These are phyloP conservation scores for Linnemannia hyalina DNA, from an alignment of 192 early-diverging fungal genomes.

Conservation along the genomic window DNA sequence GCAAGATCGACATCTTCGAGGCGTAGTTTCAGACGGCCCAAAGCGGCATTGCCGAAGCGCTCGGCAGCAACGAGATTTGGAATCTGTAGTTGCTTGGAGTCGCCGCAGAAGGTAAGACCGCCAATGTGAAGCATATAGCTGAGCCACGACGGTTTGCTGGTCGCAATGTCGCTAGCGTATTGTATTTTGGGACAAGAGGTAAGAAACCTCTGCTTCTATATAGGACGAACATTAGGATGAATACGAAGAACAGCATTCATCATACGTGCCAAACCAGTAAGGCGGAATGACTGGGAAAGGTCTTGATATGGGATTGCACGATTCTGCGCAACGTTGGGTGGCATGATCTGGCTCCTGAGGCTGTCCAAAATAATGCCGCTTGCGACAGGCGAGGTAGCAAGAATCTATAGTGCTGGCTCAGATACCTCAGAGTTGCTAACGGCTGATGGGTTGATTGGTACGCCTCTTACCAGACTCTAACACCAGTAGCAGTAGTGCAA, in stretches of 20 bases:
- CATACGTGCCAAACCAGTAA: conserved; percentile 39
- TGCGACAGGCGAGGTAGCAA: conserved; percentile 48
- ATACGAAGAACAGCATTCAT: conserved; percentile 1
- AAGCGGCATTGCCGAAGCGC: conserved; percentile 36
- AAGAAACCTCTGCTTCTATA: conserved; percentile 9
- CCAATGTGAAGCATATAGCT: conserved; percentile 54
- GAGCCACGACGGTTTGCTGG: conserved; percentile 44
- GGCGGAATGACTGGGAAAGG: conserved; percentile 20
- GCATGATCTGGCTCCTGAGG: conserved; percentile 8
- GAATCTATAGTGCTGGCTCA: conserved; percentile 33
- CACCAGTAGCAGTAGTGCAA: conserved; percentile 11
- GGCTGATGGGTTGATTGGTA: conserved; percentile 14
- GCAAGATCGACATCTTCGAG: conserved; percentile 35
- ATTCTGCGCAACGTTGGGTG: conserved; percentile 15
- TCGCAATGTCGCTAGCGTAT: conserved; percentile 35
- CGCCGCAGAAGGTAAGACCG: conserved; percentile 34
- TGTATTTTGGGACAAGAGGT: conserved; percentile 12
- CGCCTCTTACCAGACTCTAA: conserved; percentile 21
- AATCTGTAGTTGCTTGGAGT: conserved; percentile 28
- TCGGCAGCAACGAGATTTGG: conserved; percentile 40
- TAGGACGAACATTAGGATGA: not conserved
- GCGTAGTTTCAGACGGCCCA: conserved; percentile 14
- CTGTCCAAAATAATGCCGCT: conserved; percentile 29
- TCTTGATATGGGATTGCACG: conserved; percentile 6
- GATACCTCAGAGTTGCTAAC: conserved; percentile 49